Evolutionary conservation across 2,329 filamentous ascomycete genomes (phyloP), one percentile per base, ranked within the genome.

Genomic region (Hypoxylon sp.): DNA sequence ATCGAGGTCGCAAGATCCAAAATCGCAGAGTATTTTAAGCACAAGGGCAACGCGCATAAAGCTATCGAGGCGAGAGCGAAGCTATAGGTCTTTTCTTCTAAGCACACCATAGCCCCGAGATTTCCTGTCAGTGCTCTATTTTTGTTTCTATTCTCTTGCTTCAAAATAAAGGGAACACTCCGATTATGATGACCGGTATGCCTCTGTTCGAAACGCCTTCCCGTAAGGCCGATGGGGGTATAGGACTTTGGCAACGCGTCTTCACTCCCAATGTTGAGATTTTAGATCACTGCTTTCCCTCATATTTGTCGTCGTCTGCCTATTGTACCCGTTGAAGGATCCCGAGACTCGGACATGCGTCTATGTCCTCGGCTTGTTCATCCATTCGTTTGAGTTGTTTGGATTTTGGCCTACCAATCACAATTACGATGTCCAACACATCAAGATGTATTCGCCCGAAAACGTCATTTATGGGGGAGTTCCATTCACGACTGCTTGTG

Each of bases 1-100:
- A 89, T 98, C 6, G 89, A 91, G 19, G 88, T 93, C 61, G 94
- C 94, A 50, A 88, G 90, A 79, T 82, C 75, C 42, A 91, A 89
- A 79, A 87, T 97, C 2, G 86, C 83, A 75, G 89, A 92, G 80
- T 98, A 97, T 80, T 97, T 97, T 77, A 81, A 83, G 74, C 78
- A 83, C 57, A 84, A 78, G 69, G 83, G 81, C 2, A 76, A 73
- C 4, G 75, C 74, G 46, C 84, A 86, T 69, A 76, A 75, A 46
- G 81, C 80, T 22, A 81, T 84, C 24, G 85, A 87, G 72, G 76
- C 74, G n/a, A 83, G 81, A 72, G 79, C 84, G 14, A 88, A 87
- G 79, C 74, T 89, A 62, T 88, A 78, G 48, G 44, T 17, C 29
- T n/a, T 14, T 19, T 13, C 13, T 22, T 19, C 35, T 29, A 17